Conservation (phyloP, 2,329 filamentous ascomycete genomes). For the Ceratocystis ficicola region DNA sequence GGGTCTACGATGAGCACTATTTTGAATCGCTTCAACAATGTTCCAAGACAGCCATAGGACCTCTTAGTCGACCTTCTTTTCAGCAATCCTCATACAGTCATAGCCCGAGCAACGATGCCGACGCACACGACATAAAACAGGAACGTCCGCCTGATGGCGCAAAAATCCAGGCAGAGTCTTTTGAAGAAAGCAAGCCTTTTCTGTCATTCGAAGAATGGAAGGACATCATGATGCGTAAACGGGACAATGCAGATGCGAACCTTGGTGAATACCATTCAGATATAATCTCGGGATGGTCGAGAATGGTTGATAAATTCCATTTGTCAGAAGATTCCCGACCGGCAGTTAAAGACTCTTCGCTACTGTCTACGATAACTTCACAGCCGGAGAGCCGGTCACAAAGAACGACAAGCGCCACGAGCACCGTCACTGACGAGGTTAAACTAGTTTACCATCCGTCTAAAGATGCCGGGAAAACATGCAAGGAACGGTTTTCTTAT, state of each 20-base stretch:
- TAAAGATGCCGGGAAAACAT: constrained; percentile 92
- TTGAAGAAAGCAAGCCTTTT: neutral
- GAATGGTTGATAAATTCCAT: neutral
- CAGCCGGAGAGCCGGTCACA: neutral
- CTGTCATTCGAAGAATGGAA: constrained; percentile 22
- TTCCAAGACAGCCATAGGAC: neutral
- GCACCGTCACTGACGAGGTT: constrained; percentile 6
- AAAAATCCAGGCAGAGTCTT: neutral
- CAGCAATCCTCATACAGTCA: neutral
- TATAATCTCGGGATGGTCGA: neutral
- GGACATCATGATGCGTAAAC: constrained; percentile 17
- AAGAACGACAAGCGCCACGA: neutral
- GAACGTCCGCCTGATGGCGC: neutral
- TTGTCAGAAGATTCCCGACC: neutral
- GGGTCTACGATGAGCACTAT: neutral
- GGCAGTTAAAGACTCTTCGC: neutral
- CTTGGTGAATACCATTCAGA: neutral
- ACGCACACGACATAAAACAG: neutral
- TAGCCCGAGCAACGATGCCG: neutral
- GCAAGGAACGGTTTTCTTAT: constrained; percentile 95
- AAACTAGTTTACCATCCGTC: constrained; percentile 44
- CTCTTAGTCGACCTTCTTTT: neutral
- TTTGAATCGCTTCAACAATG: constrained; percentile 6
- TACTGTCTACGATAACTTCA: neutral
- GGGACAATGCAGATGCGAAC: neutral